Base-by-base conservation (phyloP, 2,329 filamentous ascomycete genomes). In the Exophiala mesophila region DNA sequence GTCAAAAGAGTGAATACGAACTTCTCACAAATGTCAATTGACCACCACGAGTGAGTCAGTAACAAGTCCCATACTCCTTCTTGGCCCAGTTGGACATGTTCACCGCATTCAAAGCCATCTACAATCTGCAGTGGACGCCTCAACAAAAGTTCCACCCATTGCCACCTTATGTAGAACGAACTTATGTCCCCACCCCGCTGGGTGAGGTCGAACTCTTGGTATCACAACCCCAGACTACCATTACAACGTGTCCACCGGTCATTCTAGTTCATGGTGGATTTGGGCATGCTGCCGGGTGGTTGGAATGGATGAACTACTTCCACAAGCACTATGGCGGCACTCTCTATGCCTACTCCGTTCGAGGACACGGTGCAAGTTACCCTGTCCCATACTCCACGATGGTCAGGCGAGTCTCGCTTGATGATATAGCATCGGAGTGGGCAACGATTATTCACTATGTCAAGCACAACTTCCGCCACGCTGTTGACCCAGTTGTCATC, bases 261-360 rank as follows among this genome's bases (percentile, higher is more conserved):
- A 67, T 76, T 60, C 76, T 77, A 58, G 61, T 68, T 23, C 74
- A 78, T 49, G 74, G 74, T 28, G 73, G 73, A 36, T 75, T 76
- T 63, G 74, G 73, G 29, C 64, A 64, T 40, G 76, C 74, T 5
- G 69, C 67, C 56, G 65, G 76, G 15, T 78, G 73, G 71, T 61
- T 69, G 6, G 63, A 69, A 31, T 78, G 73, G 52, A 70, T 78
- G 64, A 60, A 59, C 17, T 73, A 64, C 52, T 68, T 77, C 41
- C 61, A 70, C 3, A 48, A 59, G 4, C 57, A 58, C 17, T 64
- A 73, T 23, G 30, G 29, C 28, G 41, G 41, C 45, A 63, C 69
- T 1, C 72, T 70, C 55, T 78, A 77, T 51, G 72, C 75, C 8
- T 50, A 77, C 23, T 76, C 70, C 5, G 63, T 71, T 26, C 68